phyloP scores from a whole-genome alignment of 805 yeast genomes.

The Hagleromyces aurorensis region DNA sequence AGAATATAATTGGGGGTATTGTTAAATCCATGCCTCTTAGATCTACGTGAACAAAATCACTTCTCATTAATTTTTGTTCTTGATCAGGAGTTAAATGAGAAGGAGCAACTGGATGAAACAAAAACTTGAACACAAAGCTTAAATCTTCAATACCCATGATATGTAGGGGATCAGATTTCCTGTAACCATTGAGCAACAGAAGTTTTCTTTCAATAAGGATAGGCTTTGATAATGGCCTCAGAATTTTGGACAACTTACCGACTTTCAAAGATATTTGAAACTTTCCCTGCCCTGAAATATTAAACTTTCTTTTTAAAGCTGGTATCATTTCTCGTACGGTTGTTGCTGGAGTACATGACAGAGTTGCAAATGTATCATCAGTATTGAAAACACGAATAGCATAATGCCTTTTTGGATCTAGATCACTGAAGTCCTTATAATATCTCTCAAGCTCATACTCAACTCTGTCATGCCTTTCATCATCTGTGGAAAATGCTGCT shows the following conservation, averaged over 20 bases:
- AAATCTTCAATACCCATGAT: conserved; percentile 80
- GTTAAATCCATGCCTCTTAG: conserved; percentile 66
- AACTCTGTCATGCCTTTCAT: conserved; percentile 31
- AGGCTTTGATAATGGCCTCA: conserved; percentile 69
- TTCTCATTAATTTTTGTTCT: conserved; percentile 49
- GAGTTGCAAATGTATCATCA: conserved; percentile 72
- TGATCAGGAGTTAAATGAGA: conserved; percentile 59
- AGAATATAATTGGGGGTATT: conserved; percentile 77
- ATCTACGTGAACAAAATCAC: conserved; percentile 65
- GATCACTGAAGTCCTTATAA: conserved; percentile 31
- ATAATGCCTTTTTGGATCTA: conserved; percentile 28
- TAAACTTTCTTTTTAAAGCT: conserved; percentile 69
- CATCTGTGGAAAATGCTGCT: conserved; percentile 16
- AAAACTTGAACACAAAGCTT: conserved; percentile 73
- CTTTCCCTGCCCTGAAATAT: conserved; percentile 59
- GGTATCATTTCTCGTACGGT: conserved; percentile 68
- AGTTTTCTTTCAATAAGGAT: conserved; percentile 68
- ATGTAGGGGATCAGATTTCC: conserved; percentile 65
- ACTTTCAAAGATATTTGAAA: conserved; percentile 68
- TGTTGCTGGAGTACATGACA: conserved; percentile 71
- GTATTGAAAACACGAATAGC: conserved; percentile 71
- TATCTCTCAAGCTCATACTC: conserved; percentile 33
- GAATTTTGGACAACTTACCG: conserved; percentile 67
- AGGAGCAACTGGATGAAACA: conserved; percentile 54
- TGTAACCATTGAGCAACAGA: conserved; percentile 68